phyloP scores from a whole-genome alignment of 768 basidiomycete genomes.

The Tulasnella sp. region DNA sequence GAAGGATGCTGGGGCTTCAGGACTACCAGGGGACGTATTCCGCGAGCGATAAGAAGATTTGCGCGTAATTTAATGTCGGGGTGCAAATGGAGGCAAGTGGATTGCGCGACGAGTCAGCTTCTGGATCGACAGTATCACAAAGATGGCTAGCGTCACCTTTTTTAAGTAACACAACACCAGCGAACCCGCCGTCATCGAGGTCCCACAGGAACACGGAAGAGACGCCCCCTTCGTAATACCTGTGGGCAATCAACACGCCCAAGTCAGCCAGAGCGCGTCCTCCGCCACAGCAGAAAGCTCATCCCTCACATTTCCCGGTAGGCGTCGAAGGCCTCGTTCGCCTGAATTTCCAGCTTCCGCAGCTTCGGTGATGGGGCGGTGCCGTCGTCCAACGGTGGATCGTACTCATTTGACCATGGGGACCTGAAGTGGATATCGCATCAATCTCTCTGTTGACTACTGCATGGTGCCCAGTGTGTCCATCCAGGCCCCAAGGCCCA shows the following conservation, averaged over 20 bases:
- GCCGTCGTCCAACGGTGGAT: constrained; percentile 79
- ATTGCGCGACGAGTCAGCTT: not conserved
- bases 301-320: constrained; percentile 91
- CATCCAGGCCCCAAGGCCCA: no score
- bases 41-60: not conserved
- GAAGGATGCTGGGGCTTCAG: constrained; percentile 14
- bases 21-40: not conserved
- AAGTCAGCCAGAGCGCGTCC: not conserved
- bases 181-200: constrained; percentile 89
- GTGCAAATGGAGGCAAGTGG: constrained; percentile 24
- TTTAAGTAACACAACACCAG: constrained; percentile 91
- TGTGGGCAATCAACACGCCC: constrained; percentile 23
- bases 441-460: constrained; percentile 1
- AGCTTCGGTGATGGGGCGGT: constrained; percentile 74
- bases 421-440: constrained; percentile 45
- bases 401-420: constrained; percentile 97
- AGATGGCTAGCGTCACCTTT: constrained; percentile 52
- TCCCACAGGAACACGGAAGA: constrained; percentile 98
- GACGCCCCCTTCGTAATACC: constrained; percentile 97
- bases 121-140: not conserved
- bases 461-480: not conserved
- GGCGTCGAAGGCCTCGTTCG: constrained; percentile 94
- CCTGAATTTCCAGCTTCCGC: constrained; percentile 80
- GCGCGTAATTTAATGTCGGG: constrained; percentile 27
- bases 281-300: constrained; percentile 14